A percentile compares a stretch with the other conserved stretches of the same genome.
Conservation (phyloP, 73 alveolate species). For the Effrenium voratum region DNA sequence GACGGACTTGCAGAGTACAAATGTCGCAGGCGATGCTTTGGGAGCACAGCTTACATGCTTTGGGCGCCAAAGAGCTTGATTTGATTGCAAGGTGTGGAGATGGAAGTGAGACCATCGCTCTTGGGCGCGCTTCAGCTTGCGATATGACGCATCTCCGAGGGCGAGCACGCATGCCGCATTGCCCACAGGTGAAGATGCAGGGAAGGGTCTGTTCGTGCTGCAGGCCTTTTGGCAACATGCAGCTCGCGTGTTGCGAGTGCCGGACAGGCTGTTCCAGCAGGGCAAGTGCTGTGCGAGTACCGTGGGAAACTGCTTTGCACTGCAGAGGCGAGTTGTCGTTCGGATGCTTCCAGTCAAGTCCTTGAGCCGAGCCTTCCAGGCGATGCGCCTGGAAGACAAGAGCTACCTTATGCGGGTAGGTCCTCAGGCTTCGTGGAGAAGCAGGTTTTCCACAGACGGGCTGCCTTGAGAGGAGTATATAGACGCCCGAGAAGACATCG, state of each 20-base stretch:
- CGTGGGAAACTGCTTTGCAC: conserved; percentile 58
- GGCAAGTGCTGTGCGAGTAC: conserved; percentile 81
- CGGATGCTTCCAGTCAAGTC: background rate
- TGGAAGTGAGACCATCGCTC: conserved; percentile 54
- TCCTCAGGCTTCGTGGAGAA: conserved; percentile 21
- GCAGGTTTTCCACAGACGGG: background rate
- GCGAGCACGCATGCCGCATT: too few species aligned
- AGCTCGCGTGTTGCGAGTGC: background rate
- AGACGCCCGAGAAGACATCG: conserved; percentile 56
- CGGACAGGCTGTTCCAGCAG: conserved; percentile 40
- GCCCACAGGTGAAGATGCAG: conserved; percentile 64
- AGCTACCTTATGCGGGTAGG: conserved; percentile 85
- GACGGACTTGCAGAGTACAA: too few species aligned
- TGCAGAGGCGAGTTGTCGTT: conserved; percentile 11
- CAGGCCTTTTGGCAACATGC: background rate
- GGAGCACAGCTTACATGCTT: too few species aligned
- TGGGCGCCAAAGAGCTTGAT: too few species aligned
- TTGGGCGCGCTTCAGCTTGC: too few species aligned
- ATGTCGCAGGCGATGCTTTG: too few species aligned
- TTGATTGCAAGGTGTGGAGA: background rate
- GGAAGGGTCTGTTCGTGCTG: conserved; percentile 36
- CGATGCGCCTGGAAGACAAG: conserved; percentile 78
- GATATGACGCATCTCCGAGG: too few species aligned
- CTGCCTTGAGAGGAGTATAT: conserved; percentile 37
- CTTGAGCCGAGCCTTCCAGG: background rate